These are phyloP conservation scores for Gastrolobium villosum DNA, from an alignment of 306 rosid genomes.

Conservation along the genomic window DNA sequence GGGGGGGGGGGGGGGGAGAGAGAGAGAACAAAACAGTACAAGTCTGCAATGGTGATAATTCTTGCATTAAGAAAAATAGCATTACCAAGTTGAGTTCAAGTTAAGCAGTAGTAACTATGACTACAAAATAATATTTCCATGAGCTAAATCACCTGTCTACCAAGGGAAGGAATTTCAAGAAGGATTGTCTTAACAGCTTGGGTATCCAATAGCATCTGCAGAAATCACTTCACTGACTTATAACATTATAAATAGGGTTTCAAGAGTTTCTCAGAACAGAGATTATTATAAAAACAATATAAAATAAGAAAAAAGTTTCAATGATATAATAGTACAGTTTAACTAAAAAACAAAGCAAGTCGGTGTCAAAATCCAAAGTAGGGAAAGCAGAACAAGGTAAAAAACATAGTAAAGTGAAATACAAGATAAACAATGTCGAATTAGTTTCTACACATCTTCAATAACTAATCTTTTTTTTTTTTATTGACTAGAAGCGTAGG, in stretches of 20 bases:
- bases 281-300: conserved; percentile 9
- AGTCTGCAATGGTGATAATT: conserved; percentile 18
- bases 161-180: conserved; percentile 97
- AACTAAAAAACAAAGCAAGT: conserved; percentile 7
- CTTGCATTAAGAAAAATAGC: conserved; percentile 4
- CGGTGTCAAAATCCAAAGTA: conserved; percentile 22
- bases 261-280: conserved; percentile 26
- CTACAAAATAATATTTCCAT: conserved; percentile 27
- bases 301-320: background rate
- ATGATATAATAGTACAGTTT: background rate
- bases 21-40: background rate
- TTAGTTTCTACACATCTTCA: conserved; percentile 25
- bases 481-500: conserved; percentile 8
- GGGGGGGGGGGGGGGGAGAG: background rate
- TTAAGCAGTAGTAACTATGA: conserved; percentile 30
- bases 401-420: conserved; percentile 29
- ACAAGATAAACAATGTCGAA: conserved; percentile 26
- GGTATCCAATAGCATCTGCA: conserved; percentile 97
- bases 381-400: background rate
- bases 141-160: conserved; percentile 80
- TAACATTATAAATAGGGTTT: conserved; percentile 37
- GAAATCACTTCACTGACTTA: conserved; percentile 46
- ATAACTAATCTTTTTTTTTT: background rate
- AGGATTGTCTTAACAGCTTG: conserved; percentile 99
- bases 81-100: conserved; percentile 23